These are phyloP conservation scores for Hymenoscyphus salicellus DNA, from an alignment of 2,329 filamentous ascomycete species.

Conservation along the genomic window DNA sequence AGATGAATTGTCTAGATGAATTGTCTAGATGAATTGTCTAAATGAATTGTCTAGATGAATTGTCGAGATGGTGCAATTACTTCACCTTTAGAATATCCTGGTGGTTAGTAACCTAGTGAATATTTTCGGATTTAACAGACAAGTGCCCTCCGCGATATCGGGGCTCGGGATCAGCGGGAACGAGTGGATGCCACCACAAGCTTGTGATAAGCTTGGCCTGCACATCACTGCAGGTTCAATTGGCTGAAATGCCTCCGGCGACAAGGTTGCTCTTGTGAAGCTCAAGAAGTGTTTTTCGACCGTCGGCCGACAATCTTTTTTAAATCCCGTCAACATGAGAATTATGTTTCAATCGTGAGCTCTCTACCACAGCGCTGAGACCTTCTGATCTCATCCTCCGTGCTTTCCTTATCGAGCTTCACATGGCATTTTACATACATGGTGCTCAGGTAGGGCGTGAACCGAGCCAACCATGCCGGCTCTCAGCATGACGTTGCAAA, in stretches of 20 bases:
- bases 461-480: background rate
- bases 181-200: no score
- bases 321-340: background rate
- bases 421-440: background rate
- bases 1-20: no score
- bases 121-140: background rate
- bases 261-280: background rate
- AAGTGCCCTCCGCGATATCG: background rate
- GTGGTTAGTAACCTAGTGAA: background rate
- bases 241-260: background rate
- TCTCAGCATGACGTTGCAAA: constrained; percentile 4
- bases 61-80: no score
- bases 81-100: no score
- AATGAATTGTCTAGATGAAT: no score
- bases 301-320: background rate
- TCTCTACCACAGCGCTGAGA: background rate
- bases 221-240: background rate
- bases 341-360: background rate
- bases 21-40: no score
- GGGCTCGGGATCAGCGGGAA: background rate
- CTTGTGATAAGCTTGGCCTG: background rate
- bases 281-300: background rate
- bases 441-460: background rate
- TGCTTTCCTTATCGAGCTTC: background rate
- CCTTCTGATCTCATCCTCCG: background rate